Evolutionary conservation across 2,329 filamentous ascomycete species (phyloP).

Genomic region (Biscogniauxia mediterranea): DNA sequence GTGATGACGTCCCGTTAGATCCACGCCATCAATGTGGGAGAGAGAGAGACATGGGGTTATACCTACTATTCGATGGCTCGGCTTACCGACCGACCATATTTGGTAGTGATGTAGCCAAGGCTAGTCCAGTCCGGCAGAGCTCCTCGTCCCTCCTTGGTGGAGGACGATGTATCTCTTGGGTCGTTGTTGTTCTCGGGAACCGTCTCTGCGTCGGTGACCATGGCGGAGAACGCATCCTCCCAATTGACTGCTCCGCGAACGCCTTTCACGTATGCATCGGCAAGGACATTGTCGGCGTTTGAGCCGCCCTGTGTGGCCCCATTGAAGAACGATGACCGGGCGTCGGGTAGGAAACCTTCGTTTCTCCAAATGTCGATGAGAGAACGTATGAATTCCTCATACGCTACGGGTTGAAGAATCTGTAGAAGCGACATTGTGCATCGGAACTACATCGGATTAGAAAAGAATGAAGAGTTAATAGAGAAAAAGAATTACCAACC

Average conservation of each 20-base stretch:
- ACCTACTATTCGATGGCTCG: slow-evolving; percentile 63
- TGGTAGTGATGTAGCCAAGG: slow-evolving; percentile 64
- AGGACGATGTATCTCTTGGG: slow-evolving; percentile 54
- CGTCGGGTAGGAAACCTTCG: slow-evolving; percentile 64
- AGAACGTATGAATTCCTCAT: slow-evolving; percentile 65
- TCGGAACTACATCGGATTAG: slow-evolving; percentile 46
- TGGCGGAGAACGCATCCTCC: slow-evolving; percentile 59
- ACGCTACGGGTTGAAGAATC: slow-evolving; percentile 59
- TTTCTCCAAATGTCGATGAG: slow-evolving; percentile 67
- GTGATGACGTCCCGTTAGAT: not conserved
- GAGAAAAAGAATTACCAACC: slow-evolving; percentile 27
- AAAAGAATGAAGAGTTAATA: not conserved
- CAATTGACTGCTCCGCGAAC: slow-evolving; percentile 63
- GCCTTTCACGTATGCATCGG: slow-evolving; percentile 70
- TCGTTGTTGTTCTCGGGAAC: slow-evolving; percentile 59
- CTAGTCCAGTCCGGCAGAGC: slow-evolving; percentile 67
- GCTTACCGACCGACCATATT: slow-evolving; percentile 59
- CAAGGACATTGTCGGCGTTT: slow-evolving; percentile 70
- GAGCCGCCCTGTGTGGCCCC: slow-evolving; percentile 68
- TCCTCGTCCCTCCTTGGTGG: slow-evolving; percentile 66
- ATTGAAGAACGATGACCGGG: slow-evolving; percentile 66
- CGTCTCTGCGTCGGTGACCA: slow-evolving; percentile 66
- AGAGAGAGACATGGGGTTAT: not conserved
- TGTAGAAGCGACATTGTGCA: slow-evolving; percentile 65
- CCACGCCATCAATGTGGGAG: not conserved